A percentile compares a stretch with the other conserved stretches of the same genome.
phyloP scores from a whole-genome alignment of 1,139 yeast species.

The Martiniozyma asiatica region DNA sequence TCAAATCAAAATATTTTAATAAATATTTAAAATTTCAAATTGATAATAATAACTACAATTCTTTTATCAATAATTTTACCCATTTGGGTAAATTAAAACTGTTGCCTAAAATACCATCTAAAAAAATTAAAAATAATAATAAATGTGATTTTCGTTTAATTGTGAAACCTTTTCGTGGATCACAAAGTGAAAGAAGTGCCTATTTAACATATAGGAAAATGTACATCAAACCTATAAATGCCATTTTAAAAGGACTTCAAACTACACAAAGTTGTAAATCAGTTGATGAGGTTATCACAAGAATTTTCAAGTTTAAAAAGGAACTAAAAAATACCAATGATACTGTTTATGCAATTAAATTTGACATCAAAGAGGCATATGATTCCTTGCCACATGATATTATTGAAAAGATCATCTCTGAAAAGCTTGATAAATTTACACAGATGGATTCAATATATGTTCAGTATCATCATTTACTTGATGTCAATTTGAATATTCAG shows the following conservation, averaged over 20 bases:
- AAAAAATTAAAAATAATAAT: too few species aligned
- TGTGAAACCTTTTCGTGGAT: slow-evolving; percentile 36
- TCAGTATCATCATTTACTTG: slow-evolving; percentile 6
- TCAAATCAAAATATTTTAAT: slow-evolving; percentile 29
- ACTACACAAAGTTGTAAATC: slow-evolving; percentile 21
- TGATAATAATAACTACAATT: slow-evolving; percentile 15
- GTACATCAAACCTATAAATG: slow-evolving; percentile 27
- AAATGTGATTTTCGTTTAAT: slow-evolving; percentile 44
- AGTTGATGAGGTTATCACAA: slow-evolving; percentile 23
- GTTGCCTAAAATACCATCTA: slow-evolving; percentile 56
- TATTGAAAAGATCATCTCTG: slow-evolving; percentile 26
- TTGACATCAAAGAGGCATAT: slow-evolving; percentile 72
- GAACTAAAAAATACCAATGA: slow-evolving; percentile 10
- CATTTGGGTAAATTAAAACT: slow-evolving; percentile 24
- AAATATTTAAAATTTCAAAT: slow-evolving; percentile 21
- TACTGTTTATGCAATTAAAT: slow-evolving; percentile 42
- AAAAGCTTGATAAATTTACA: slow-evolving; percentile 12
- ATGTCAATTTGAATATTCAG: neutral
- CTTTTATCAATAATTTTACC: slow-evolving; percentile 14
- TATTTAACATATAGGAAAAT: slow-evolving; percentile 21
- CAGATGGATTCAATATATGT: slow-evolving; percentile 7
- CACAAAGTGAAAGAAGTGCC: slow-evolving; percentile 17
- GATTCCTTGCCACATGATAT: slow-evolving; percentile 54
- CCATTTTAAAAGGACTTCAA: slow-evolving; percentile 12
- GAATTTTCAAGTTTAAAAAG: slow-evolving; percentile 23